phyloP scores from a whole-genome alignment of 495 filamentous ascomycete genomes.

The Darksidea phi region DNA sequence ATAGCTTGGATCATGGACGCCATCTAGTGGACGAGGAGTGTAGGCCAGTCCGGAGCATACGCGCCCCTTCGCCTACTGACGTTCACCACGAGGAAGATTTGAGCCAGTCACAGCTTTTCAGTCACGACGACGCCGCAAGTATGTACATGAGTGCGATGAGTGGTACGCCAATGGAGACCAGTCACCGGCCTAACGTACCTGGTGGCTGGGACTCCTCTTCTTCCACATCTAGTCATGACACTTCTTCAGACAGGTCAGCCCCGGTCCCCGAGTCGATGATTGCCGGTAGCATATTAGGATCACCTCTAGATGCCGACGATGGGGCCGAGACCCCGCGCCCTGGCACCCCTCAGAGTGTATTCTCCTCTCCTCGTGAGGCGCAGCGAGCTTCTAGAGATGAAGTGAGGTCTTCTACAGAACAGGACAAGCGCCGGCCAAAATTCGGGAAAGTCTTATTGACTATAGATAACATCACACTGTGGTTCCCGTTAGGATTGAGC shows the following conservation, averaged over 20 bases:
- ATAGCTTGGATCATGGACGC: constrained; percentile 19
- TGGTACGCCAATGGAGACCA: constrained; percentile 15
- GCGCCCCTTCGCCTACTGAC: constrained; percentile 6
- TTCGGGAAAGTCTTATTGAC: constrained; percentile 31
- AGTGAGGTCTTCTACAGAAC: background rate
- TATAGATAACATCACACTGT: constrained; percentile 25
- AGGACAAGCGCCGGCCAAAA: background rate
- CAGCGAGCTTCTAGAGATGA: background rate
- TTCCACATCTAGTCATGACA: constrained; percentile 24
- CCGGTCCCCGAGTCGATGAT: constrained; percentile 24
- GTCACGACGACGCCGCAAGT: constrained; percentile 88
- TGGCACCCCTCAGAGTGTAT: constrained; percentile 27
- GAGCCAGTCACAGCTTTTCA: constrained; percentile 74
- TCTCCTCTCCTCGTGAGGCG: constrained; percentile 7
- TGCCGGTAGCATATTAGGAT: constrained; percentile 19
- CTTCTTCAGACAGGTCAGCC: constrained; percentile 15
- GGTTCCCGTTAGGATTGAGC: constrained; percentile 28
- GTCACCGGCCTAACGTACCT: constrained; percentile 31
- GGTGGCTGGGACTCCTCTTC: constrained; percentile 40
- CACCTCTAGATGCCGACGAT: constrained; percentile 21
- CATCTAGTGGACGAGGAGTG: constrained; percentile 6
- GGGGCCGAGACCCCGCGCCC: constrained; percentile 37
- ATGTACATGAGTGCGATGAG: constrained; percentile 87
- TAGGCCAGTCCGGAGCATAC: background rate
- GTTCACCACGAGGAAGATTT: constrained; percentile 42